Base-by-base conservation (phyloP, 2,329 filamentous ascomycete genomes). In the Trichoderma atroviride region DNA sequence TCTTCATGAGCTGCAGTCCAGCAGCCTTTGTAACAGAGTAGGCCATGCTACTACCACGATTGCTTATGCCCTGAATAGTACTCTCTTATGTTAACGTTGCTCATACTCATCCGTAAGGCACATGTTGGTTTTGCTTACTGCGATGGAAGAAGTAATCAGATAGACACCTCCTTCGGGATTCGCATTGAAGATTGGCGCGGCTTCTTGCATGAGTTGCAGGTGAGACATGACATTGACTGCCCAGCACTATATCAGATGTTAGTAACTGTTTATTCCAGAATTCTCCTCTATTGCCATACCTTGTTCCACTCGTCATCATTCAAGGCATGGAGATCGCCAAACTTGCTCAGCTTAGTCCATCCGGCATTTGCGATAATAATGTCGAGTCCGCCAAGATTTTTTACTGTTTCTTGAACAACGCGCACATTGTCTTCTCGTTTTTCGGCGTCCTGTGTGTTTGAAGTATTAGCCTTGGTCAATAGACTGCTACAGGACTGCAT, bases 281-380 rank as follows among this genome's bases (percentile, higher is more conserved):
- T 10, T 16, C 16, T 13, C 4, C 3, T 57, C 29, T 11, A 5
- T 22, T 37, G 16, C 16, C 14, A 22, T 50, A 52, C 67, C 37
- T 69, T 69, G 59, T 69, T 69, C 67, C 67, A 69, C 16, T 69
- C 67, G 3, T 63, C 67, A 9, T 69, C 59, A 2, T 37, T 63
- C 10, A 69, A 24, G 9, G 67, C 59, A 31, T 69, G 59, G 40
- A 69, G 6, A 29, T 69, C 16, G 22, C 52, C 37, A 52, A 69
- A 69, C 2, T n/a, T 7, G 35, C 59, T 56, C 13, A 63, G 47
- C 35, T 69, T 69, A 13, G 67, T 69, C 67, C 67, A 69, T 19
- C 67, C 67, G 9, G 67, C 67, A 52, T 69, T 69, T 50, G 67
- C 67, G 19, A 69, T 5, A n/a, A 69, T 58, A 2, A 69, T 40